These are phyloP conservation scores for Aquilaria yunnanensis DNA, from an alignment of 345 rosid genomes.

Conservation along the genomic window DNA sequence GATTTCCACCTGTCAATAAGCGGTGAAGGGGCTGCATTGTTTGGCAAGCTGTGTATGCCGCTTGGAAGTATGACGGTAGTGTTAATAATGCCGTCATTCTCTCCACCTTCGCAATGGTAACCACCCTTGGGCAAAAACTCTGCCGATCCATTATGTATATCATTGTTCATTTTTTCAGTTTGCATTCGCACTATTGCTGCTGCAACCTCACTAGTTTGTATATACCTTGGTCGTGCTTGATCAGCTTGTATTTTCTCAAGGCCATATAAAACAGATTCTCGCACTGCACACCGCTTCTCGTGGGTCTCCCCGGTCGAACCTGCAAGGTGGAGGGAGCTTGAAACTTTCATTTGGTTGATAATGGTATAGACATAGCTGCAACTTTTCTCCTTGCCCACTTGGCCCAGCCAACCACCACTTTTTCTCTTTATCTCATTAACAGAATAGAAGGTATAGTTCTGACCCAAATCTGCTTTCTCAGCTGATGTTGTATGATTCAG, in stretches of 20 bases:
- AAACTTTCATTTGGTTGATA: conserved; percentile 57
- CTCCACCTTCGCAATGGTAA: conserved; percentile 20
- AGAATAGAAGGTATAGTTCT: conserved; percentile 52
- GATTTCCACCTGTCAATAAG: conserved; percentile 68
- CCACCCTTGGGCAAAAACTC: conserved; percentile 15
- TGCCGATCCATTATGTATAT: conserved; percentile 12
- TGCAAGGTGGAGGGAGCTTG: conserved; percentile 17
- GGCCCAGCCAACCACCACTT: conserved; percentile 57
- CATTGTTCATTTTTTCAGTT: conserved; percentile 14
- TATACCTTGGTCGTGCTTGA: conserved; percentile 22
- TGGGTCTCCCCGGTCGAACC: conserved; percentile 24
- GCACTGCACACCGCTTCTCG: conserved; percentile 22
- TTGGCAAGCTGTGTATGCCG: conserved; percentile 71
- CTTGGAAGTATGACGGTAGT: conserved; percentile 61
- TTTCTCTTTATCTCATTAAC: conserved; percentile 63
- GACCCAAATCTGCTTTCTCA: conserved; percentile 31
- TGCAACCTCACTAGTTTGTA: conserved; percentile 53
- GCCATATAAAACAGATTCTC: conserved; percentile 59
- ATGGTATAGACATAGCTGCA: conserved; percentile 43
- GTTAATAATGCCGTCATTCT: conserved; percentile 12
- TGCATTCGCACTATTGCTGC: conserved; percentile 44
- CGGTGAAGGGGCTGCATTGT: conserved; percentile 53
- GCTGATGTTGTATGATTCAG: conserved; percentile 36
- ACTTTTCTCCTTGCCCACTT: conserved; percentile 48
- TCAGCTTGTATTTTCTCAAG: conserved; percentile 34